phyloP scores from a whole-genome alignment of 2,329 filamentous ascomycete genomes.

The Didymella glomerata region DNA sequence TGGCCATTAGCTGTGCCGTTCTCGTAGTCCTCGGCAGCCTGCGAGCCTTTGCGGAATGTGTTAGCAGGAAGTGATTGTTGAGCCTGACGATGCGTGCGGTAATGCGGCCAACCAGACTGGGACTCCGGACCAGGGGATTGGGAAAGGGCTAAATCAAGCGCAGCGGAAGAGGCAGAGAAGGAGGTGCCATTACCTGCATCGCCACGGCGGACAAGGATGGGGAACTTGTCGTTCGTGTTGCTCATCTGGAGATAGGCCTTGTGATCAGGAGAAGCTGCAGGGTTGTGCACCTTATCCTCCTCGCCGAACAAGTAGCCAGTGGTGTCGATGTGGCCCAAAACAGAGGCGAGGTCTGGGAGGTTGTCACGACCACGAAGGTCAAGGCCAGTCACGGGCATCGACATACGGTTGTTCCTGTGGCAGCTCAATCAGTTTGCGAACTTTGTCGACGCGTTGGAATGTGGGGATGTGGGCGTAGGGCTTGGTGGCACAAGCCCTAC shows the following conservation, averaged over 20 bases:
- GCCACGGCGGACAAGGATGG: conserved; percentile 76
- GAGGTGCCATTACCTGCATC: conserved; percentile 65
- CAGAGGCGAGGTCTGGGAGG: conserved; percentile 55
- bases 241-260: conserved; percentile 76
- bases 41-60: conserved; percentile 54
- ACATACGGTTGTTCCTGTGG: conserved; percentile 83
- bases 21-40: conserved; percentile 47
- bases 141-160: conserved; percentile 79
- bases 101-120: conserved; percentile 66
- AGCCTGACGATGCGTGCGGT: conserved; percentile 70
- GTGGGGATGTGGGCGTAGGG: conserved; percentile 23
- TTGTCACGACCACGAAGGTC: conserved; percentile 68
- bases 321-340: conserved; percentile 84
- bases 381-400: conserved; percentile 84
- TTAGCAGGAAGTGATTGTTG: conserved; percentile 68
- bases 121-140: conserved; percentile 70
- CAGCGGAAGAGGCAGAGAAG: conserved; percentile 81
- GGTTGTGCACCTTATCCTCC: conserved; percentile 63
- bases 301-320: conserved; percentile 85
- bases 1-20: conserved; percentile 50
- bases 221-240: conserved; percentile 83
- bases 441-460: conserved; percentile 32
- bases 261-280: conserved; percentile 69
- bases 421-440: conserved; percentile 28
- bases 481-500: conserved; percentile 23